Conservation (phyloP, 441 rosid species). For the Isatis lusitanica region DNA sequence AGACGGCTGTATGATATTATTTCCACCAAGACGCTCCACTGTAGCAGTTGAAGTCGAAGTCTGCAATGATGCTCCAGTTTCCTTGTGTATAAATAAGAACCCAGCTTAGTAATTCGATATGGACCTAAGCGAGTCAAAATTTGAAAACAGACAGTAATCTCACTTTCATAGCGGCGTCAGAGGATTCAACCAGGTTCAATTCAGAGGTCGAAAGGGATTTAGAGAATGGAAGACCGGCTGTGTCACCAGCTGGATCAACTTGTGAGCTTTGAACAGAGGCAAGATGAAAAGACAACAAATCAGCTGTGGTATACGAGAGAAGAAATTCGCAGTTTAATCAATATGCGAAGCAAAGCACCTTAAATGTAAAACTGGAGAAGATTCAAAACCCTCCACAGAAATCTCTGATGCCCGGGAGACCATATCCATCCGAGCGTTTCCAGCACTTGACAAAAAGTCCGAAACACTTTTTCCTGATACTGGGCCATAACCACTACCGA, state of each 20-base stretch:
- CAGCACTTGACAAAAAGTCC: conserved; percentile 51
- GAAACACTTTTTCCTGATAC: conserved; percentile 54
- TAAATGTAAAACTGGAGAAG: conserved; percentile 53
- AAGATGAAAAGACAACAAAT: conserved; percentile 14
- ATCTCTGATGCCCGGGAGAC: conserved; percentile 64
- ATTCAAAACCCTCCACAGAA: conserved; percentile 61
- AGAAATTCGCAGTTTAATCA: not conserved
- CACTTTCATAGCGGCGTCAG: conserved; percentile 61
- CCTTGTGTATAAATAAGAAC: conserved; percentile 44
- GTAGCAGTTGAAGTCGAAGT: conserved; percentile 52
- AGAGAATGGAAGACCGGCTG: conserved; percentile 49
- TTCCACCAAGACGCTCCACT: conserved; percentile 68
- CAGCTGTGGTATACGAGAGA: conserved; percentile 4
- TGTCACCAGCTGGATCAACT: conserved; percentile 49
- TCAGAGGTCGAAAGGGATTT: conserved; percentile 55
- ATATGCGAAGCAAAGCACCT: conserved; percentile 48
- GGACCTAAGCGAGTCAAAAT: conserved; percentile 19
- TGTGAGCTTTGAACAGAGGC: conserved; percentile 60
- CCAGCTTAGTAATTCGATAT: conserved; percentile 26
- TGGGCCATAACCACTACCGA: conserved; percentile 55
- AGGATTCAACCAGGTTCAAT: conserved; percentile 49
- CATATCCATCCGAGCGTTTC: conserved; percentile 55
- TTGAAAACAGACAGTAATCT: conserved; percentile 21
- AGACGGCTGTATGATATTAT: conserved; percentile 62
- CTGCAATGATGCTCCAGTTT: conserved; percentile 56